Base-by-base conservation (phyloP, 768 basidiomycete species). In the Mycena pura region DNA sequence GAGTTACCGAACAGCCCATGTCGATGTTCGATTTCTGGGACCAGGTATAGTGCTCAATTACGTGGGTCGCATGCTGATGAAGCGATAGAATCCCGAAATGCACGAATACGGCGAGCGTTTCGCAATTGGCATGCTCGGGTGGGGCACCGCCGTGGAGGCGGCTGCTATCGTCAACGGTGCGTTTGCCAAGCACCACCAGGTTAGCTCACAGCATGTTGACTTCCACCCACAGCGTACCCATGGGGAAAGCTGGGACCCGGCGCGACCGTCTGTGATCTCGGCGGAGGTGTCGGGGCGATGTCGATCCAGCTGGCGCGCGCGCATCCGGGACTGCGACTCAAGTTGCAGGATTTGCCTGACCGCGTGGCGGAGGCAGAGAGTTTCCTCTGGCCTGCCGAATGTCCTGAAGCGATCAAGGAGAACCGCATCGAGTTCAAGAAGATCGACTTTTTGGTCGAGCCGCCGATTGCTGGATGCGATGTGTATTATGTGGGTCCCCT, bases 401-500 rank as follows among this genome's bases (percentile, higher is more conserved):
- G 62, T 47, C 79, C 79, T 5, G 69, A 75, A 32, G 79, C 76
- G 2, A 68, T 81, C 14, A 56, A 64, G n/a, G 67, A 77, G 38
- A 55, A 75, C 14, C 67, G 75, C 5, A 70, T 82, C 28, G 63
- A 76, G 28, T 80, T 83, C 61, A 69, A 71, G 22, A 54, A 75
- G 0, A 68, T 82, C 13, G 74, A 82, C 46, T 81, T 82, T 60
- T 72, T 82, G 27, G 65, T 52, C 4, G 76, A 78, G 13, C 41
- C 72, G 2, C 80, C 80, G 3, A 73, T 77, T 5, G 47, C 63
- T 7, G 74, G 68, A 5, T 78, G 76, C 46, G 74, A 79, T 50
- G 64, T 79, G 15, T 81, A 82, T 66, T 80, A 78, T 66, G 80
- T 81, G 65, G 64, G 76, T 70, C 7, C 28, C 13, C 31, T 40